Evolutionary conservation across 805 yeast species (phyloP).

Genomic region (Candida khao-thaluensis): DNA sequence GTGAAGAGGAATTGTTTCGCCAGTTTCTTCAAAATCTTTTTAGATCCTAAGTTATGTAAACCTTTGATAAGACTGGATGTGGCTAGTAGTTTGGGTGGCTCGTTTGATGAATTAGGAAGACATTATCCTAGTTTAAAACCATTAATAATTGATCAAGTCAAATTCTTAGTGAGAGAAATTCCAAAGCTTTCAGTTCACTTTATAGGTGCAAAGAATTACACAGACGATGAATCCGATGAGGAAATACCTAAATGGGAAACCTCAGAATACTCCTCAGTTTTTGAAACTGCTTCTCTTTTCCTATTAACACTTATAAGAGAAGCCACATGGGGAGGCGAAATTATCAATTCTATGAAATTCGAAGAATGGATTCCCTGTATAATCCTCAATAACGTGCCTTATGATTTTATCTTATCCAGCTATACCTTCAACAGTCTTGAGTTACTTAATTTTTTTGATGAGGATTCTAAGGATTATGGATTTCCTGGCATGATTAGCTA

Average conservation of each 20-base stretch:
- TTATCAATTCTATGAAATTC: constrained; percentile 37
- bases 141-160: constrained; percentile 49
- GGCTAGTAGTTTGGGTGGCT: constrained; percentile 55
- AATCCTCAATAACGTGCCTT: constrained; percentile 54
- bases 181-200: constrained; percentile 35
- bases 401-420: constrained; percentile 57
- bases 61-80: constrained; percentile 50
- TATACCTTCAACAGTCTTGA: constrained; percentile 53
- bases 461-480: constrained; percentile 52
- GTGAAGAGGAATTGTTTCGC: constrained; percentile 37
- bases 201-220: constrained; percentile 36
- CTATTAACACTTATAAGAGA: constrained; percentile 54
- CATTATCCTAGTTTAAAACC: constrained; percentile 78
- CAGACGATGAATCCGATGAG: constrained; percentile 20
- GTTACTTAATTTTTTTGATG: constrained; percentile 56
- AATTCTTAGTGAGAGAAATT: constrained; percentile 43
- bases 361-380: constrained; percentile 50
- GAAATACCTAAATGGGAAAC: constrained; percentile 55
- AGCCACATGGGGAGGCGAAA: constrained; percentile 45
- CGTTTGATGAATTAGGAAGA: constrained; percentile 77
- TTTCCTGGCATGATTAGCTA: constrained; percentile 34
- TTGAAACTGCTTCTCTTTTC: constrained; percentile 52
- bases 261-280: constrained; percentile 42
- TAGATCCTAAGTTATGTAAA: constrained; percentile 48
- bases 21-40: constrained; percentile 51